Evolutionary conservation across 75 land plant genomes (phyloP).

Genomic region (Larix kaempferi): DNA sequence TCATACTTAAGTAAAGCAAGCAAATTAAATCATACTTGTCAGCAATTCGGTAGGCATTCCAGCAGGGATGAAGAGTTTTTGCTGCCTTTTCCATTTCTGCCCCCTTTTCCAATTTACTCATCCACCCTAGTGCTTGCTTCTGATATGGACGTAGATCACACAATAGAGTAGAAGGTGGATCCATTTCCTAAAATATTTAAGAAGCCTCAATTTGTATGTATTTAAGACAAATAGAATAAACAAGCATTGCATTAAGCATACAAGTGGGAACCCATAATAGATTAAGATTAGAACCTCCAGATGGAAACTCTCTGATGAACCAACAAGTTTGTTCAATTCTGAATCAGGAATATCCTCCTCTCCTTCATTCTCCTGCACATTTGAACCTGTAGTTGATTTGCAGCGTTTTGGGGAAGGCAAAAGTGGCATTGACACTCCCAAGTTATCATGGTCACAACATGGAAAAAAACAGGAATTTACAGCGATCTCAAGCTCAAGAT

Average conservation of each 20-base stretch:
- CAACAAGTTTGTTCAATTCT: conserved; percentile 69
- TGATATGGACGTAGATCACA: conserved; percentile 76
- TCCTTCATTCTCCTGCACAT: conserved; percentile 27
- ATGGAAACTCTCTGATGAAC: conserved; percentile 56
- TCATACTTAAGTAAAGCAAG: neutral
- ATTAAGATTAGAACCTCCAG: conserved; percentile 39
- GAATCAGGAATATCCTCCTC: conserved; percentile 71
- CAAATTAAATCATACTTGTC: conserved; percentile 48
- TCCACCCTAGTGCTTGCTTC: conserved; percentile 91
- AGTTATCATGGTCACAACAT: conserved; percentile 26
- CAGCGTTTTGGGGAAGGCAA: conserved; percentile 32
- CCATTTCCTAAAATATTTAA: conserved; percentile 62
- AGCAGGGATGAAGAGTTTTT: conserved; percentile 83
- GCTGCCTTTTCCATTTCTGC: conserved; percentile 52
- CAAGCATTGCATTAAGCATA: neutral
- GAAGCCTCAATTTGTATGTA: neutral
- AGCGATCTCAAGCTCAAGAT: neutral
- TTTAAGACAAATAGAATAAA: neutral
- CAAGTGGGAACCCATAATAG: neutral
- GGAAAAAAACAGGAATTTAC: no score
- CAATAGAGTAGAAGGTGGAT: conserved; percentile 54
- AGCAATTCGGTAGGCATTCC: conserved; percentile 65
- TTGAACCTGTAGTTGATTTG: conserved; percentile 36
- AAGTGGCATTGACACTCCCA: conserved; percentile 20
- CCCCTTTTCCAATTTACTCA: conserved; percentile 68